These are phyloP conservation scores for Alternaria novae-zelandiae DNA, from an alignment of 2,329 filamentous ascomycete species.

Conservation along the genomic window DNA sequence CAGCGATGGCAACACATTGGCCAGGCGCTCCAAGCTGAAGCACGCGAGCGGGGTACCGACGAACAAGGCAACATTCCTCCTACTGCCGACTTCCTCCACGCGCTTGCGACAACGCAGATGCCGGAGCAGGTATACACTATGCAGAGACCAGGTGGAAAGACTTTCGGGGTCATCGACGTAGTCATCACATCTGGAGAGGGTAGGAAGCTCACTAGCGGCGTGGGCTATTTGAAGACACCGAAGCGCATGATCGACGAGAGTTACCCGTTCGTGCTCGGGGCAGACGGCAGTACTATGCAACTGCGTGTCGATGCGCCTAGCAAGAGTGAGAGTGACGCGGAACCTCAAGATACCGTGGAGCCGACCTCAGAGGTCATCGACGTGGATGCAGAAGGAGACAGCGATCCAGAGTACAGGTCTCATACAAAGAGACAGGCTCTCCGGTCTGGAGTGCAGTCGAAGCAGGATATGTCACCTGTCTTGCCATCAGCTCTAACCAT, in stretches of 20 bases:
- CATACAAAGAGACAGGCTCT: constrained; percentile 11
- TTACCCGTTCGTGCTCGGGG: constrained; percentile 10
- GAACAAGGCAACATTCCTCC: constrained; percentile 39
- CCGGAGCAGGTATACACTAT: constrained; percentile 42
- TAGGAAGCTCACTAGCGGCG: constrained; percentile 29
- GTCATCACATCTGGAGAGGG: constrained; percentile 40
- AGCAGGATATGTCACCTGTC: neutral
- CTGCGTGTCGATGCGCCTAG: neutral
- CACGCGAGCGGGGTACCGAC: constrained; percentile 42
- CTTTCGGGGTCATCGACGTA: constrained; percentile 50
- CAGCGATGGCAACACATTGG: constrained; percentile 48
- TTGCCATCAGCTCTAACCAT: neutral
- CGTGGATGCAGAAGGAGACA: constrained; percentile 14
- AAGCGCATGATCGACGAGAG: constrained; percentile 29
- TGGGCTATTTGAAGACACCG: constrained; percentile 32
- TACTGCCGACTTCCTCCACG: constrained; percentile 48
- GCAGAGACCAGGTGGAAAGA: constrained; percentile 36
- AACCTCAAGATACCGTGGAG: neutral
- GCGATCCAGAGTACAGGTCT: constrained; percentile 1
- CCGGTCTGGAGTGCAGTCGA: neutral
- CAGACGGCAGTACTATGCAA: neutral
- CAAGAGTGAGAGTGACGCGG: neutral
- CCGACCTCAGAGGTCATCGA: neutral
- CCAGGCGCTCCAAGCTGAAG: constrained; percentile 42
- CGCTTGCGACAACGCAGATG: constrained; percentile 47